phyloP scores from a whole-genome alignment of 108 stramenopile genomes.

The Skeletonema potamos region DNA sequence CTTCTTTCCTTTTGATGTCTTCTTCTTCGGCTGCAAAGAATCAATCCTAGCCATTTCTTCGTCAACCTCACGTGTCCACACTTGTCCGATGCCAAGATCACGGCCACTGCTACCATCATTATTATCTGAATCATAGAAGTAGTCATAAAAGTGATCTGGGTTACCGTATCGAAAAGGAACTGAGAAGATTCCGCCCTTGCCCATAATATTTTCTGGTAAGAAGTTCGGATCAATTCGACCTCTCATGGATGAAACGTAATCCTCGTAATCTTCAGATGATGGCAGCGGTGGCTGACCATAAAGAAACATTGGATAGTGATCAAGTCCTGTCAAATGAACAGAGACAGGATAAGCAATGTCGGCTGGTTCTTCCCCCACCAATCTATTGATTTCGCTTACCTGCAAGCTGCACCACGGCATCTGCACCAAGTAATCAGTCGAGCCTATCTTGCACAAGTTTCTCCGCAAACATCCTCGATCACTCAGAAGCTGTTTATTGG shows the following conservation, averaged over 20 bases:
- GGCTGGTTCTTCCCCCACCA: too few relatives aligned
- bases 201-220: neutral
- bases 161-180: neutral
- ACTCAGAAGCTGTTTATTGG: neutral
- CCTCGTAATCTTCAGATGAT: neutral
- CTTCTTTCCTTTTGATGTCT: neutral
- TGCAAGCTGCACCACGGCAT: neutral
- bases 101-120: neutral
- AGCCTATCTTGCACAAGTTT: neutral
- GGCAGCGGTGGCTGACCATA: neutral
- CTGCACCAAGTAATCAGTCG: neutral
- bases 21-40: neutral
- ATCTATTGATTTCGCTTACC: too few relatives aligned
- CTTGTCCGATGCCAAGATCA: neutral
- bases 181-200: neutral
- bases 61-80: neutral
- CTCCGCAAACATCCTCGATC: slow-evolving; percentile 1
- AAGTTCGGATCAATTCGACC: neutral
- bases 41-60: neutral
- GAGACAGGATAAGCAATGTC: too few relatives aligned
- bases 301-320: neutral
- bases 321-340: neutral
- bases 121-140: neutral
- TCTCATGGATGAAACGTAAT: neutral
- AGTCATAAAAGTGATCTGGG: neutral